These are phyloP conservation scores for Lactarius deliciosus DNA, from an alignment of 768 basidiomycete species.

Conservation along the genomic window DNA sequence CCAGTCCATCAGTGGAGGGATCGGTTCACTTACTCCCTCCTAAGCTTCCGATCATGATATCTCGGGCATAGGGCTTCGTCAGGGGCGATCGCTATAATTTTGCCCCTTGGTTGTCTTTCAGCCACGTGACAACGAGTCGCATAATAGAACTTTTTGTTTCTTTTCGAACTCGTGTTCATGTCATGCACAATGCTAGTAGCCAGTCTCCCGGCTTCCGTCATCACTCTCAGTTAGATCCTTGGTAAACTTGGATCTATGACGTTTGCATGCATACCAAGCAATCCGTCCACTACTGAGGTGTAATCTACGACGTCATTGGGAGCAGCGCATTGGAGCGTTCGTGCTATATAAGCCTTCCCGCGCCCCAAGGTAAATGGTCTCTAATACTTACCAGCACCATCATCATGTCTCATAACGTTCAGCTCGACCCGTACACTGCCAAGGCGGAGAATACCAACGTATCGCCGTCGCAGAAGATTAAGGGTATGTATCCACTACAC, in stretches of 20 bases:
- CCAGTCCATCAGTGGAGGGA: background rate
- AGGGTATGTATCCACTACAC: constrained; percentile 41
- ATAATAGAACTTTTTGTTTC: too few species aligned
- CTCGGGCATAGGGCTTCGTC: background rate
- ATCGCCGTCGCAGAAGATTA: constrained; percentile 64
- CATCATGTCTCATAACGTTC: constrained; percentile 29
- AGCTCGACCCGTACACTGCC: constrained; percentile 75
- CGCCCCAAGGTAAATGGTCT: too few species aligned
- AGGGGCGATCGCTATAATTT: too few species aligned
- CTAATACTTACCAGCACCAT: background rate
- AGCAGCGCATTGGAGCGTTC: background rate
- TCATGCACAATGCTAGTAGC: background rate
- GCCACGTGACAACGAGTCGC: too few species aligned
- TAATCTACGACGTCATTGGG: constrained; percentile 1
- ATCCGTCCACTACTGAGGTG: background rate
- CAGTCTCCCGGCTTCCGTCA: background rate
- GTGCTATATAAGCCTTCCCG: too few species aligned
- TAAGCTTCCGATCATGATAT: background rate
- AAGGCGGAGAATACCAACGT: constrained; percentile 58
- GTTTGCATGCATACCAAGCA: background rate
- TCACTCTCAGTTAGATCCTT: too few species aligned
- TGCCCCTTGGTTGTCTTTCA: too few species aligned
- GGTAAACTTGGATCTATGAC: background rate
- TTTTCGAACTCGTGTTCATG: too few species aligned
- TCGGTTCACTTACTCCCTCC: background rate